phyloP scores from a whole-genome alignment of 2,329 filamentous ascomycete species.

The Gremmenia infestans region DNA sequence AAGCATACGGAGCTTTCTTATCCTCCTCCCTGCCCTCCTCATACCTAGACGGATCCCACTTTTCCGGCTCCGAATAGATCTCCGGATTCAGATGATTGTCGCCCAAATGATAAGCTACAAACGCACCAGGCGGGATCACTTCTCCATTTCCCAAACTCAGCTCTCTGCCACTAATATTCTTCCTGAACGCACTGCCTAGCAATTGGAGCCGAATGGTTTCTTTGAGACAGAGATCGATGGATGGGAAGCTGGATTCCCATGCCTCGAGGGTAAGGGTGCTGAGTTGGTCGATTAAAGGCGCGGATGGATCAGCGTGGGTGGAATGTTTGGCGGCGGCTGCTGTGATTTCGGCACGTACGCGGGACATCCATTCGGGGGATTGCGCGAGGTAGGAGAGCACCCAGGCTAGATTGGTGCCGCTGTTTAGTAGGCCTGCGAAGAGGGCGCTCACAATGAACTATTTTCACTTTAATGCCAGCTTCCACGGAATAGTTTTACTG shows the following conservation, averaged over 20 bases:
- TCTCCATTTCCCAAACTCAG: slow-evolving; percentile 41
- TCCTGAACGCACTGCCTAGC: slow-evolving; percentile 45
- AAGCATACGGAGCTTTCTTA: slow-evolving; percentile 12
- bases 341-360: slow-evolving; percentile 44
- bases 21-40: slow-evolving; percentile 44
- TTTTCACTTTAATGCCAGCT: slow-evolving; percentile 1
- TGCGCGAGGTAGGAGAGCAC: slow-evolving; percentile 46
- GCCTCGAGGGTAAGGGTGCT: slow-evolving; percentile 43
- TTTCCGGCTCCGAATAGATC: slow-evolving; percentile 43
- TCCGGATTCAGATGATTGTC: slow-evolving; percentile 45
- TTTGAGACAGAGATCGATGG: slow-evolving; percentile 46
- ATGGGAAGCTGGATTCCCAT: slow-evolving; percentile 52
- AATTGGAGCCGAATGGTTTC: slow-evolving; percentile 49
- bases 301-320: slow-evolving; percentile 2
- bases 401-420: slow-evolving; percentile 50
- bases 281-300: slow-evolving; percentile 28
- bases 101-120: slow-evolving; percentile 41
- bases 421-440: slow-evolving; percentile 54
- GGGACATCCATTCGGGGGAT: slow-evolving; percentile 41
- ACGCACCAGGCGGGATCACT: slow-evolving; percentile 45
- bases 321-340: slow-evolving; percentile 40
- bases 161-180: slow-evolving; percentile 43
- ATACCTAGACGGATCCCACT: slow-evolving; percentile 48
- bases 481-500: neutral
- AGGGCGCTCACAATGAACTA: slow-evolving; percentile 49